phyloP scores from a whole-genome alignment of 1,284 basidiomycete genomes.

The Moesziomyces sp. region DNA sequence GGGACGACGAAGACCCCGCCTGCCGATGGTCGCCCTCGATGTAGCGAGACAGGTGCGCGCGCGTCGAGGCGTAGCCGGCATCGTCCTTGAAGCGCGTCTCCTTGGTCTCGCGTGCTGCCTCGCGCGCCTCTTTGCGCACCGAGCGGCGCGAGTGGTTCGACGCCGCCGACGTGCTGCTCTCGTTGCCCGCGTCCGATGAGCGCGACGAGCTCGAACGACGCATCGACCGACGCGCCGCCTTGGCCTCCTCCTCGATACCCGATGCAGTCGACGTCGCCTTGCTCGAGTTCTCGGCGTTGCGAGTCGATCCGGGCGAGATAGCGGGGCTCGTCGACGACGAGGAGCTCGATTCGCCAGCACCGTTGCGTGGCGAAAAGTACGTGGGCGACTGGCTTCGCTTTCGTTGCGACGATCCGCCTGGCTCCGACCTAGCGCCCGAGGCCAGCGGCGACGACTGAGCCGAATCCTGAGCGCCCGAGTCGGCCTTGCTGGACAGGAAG shows the following conservation, averaged over 20 bases:
- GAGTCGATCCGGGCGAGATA: slow-evolving; percentile 24
- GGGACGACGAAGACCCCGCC: background rate
- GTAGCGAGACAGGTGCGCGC: slow-evolving; percentile 44
- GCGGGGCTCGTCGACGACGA: slow-evolving; percentile 38
- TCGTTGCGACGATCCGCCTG: slow-evolving; percentile 10
- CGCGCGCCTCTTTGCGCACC: slow-evolving; percentile 8
- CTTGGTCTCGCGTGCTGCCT: slow-evolving; percentile 6
- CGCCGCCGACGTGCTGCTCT: slow-evolving; percentile 43
- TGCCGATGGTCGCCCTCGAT: slow-evolving; percentile 29
- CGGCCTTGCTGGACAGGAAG: slow-evolving; percentile 27
- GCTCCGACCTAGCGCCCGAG: slow-evolving; percentile 15
- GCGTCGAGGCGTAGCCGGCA: slow-evolving; percentile 31
- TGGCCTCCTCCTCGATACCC: slow-evolving; percentile 3
- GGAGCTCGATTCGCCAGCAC: slow-evolving; percentile 31
- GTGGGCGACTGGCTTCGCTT: slow-evolving; percentile 39
- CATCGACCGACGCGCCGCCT: slow-evolving; percentile 13
- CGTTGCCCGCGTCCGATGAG: slow-evolving; percentile 37
- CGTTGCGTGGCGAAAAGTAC: slow-evolving; percentile 42
- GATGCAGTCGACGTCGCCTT: slow-evolving; percentile 5
- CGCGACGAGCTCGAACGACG: slow-evolving; percentile 23
- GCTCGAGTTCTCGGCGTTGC: slow-evolving; percentile 8
- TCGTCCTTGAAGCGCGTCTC: slow-evolving; percentile 34
- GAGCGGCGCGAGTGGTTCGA: slow-evolving; percentile 38
- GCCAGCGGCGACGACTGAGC: background rate
- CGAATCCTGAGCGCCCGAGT: slow-evolving; percentile 1